Conservation (phyloP, 352 stramenopile species). For the Globisporangium yorkense region DNA sequence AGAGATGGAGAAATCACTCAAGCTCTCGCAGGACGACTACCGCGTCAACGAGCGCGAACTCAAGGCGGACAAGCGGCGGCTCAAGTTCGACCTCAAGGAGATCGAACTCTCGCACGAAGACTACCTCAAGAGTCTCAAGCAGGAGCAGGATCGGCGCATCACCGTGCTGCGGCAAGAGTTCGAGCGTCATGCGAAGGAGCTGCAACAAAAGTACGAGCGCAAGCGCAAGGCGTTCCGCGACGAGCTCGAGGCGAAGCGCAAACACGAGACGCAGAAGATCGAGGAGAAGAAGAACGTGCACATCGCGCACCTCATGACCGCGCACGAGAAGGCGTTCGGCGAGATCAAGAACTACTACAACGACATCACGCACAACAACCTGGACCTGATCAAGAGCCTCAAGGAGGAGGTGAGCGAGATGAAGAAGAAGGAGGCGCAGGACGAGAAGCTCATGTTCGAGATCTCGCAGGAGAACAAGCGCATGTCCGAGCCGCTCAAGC, state of each 20-base stretch:
- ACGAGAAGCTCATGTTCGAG: constrained; percentile 93
- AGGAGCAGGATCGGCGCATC: constrained; percentile 91
- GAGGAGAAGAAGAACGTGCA: constrained; percentile 92
- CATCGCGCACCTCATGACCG: constrained; percentile 90
- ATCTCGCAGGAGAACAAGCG: constrained; percentile 94
- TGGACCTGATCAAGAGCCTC: constrained; percentile 94
- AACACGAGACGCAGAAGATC: constrained; percentile 84
- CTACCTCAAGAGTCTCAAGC: constrained; percentile 90
- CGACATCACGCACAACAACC: constrained; percentile 96
- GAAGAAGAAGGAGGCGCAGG: constrained; percentile 92
- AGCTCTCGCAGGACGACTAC: constrained; percentile 90
- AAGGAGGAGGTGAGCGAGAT: constrained; percentile 95
- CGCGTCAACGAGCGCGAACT: constrained; percentile 80
- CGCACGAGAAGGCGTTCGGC: constrained; percentile 91
- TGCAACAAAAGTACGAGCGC: constrained; percentile 86
- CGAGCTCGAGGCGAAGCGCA: constrained; percentile 72
- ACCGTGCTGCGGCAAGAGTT: constrained; percentile 90
- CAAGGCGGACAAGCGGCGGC: constrained; percentile 81
- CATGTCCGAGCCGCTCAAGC: constrained; percentile 93
- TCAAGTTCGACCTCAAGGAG: constrained; percentile 91
- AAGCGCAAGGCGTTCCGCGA: constrained; percentile 82
- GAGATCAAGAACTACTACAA: constrained; percentile 98
- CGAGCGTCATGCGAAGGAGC: constrained; percentile 85
- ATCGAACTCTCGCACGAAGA: constrained; percentile 90
- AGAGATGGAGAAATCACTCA: constrained; percentile 85